Evolutionary conservation across 305 asterid species (phyloP), one percentile per base, ranked within the genome.

Genomic region (Fraxinus velutina): DNA sequence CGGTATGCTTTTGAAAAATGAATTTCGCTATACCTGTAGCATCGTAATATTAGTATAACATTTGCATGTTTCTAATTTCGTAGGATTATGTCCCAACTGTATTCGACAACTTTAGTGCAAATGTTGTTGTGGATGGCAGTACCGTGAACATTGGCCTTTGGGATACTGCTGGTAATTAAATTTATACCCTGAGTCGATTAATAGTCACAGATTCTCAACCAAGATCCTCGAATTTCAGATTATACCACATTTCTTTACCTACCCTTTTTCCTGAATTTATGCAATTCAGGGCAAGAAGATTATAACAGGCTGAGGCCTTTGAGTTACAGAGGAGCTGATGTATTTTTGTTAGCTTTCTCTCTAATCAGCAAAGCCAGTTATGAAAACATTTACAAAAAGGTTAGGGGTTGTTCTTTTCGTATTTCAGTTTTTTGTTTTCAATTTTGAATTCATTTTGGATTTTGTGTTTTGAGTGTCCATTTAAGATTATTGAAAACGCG

Each of bases 291-390:
- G 74, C 98, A 94, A 79, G 98, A 94, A 85, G 98, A 94, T 84
- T 94, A 94, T 86, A 94, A 93, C 79, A 93, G 98, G 79, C 79
- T 94, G 66, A 84, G 98, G 81, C 98, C 98, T 52, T 86, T 94
- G 55, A 94, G 98, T 82, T 94, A 94, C 8, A 93, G 98, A 86
- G 98, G 98, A 71, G 98, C 98, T 84, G 98, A 94, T 89, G 91
- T 92, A 2, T 93, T 94, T 83, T 78, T 94, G 22, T 85, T 94
- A 39, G 97, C 97, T 17, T 94, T 93, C 80, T 94, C 98, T 52
- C 89, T 94, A 0, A 90, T 89, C 68, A 93, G 98, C 90, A 94
- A 91, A 82, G 97, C 98, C 57, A 94, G 98, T 87, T 94, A 89
- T 86, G 98, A 94, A 70, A 94, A 94, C 80, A 88, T 94, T n/a